Conservation (phyloP, 306 rosid species). For the Pyrus communis region DNA sequence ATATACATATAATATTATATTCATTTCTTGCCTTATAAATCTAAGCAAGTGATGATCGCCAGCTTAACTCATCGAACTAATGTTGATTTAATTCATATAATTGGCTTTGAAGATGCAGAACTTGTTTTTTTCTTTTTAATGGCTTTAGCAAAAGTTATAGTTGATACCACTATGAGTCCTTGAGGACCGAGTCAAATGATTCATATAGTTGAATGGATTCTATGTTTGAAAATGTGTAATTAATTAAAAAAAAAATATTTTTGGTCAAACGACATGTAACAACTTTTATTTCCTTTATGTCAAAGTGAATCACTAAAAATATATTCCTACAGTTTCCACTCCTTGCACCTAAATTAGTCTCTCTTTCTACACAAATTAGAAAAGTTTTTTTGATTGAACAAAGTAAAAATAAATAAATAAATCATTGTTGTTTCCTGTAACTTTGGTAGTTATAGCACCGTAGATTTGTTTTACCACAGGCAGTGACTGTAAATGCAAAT, state of each 20-base stretch:
- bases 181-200: neutral
- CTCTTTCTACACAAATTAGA: neutral
- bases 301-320: neutral
- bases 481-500: slow-evolving; percentile 61
- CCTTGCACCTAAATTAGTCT: no score
- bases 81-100: neutral
- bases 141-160: neutral
- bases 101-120: neutral
- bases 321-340: neutral
- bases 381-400: no score
- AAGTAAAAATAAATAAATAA: neutral
- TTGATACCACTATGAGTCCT: neutral
- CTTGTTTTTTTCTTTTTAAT: neutral
- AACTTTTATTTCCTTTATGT: neutral
- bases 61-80: neutral
- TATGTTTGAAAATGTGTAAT: neutral
- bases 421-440: neutral
- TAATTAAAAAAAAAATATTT: neutral
- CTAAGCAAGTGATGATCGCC: neutral
- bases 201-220: neutral
- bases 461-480: slow-evolving; percentile 36
- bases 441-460: neutral
- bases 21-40: neutral
- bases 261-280: slow-evolving; percentile 9
- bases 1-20: neutral